Evolutionary conservation across 2,329 filamentous ascomycete genomes (phyloP).

Genomic region (Cladophialophora exuberans): DNA sequence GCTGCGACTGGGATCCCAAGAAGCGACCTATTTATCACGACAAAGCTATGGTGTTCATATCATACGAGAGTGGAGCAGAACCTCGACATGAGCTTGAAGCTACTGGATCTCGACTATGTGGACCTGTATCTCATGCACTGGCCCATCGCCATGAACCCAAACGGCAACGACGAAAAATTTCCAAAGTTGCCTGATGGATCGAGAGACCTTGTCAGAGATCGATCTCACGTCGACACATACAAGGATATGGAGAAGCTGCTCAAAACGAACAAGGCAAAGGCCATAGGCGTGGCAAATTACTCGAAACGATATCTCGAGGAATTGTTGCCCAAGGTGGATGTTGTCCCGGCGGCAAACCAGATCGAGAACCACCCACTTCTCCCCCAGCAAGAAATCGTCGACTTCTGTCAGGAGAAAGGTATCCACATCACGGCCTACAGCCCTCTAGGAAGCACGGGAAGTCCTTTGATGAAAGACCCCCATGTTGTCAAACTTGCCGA

Average conservation of each 20-base stretch:
- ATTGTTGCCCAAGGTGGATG: constrained; percentile 48
- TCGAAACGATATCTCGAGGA: constrained; percentile 52
- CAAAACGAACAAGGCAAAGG: constrained; percentile 48
- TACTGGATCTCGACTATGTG: constrained; percentile 68
- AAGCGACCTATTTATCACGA: constrained; percentile 67
- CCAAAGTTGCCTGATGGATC: constrained; percentile 48
- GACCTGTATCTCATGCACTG: constrained; percentile 74
- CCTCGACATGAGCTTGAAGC: constrained; percentile 63
- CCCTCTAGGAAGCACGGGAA: constrained; percentile 57
- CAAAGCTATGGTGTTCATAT: constrained; percentile 70
- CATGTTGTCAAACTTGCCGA: constrained; percentile 47
- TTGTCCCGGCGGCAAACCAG: constrained; percentile 55
- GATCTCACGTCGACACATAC: constrained; percentile 43
- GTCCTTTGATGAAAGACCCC: constrained; percentile 46
- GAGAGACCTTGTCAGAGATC: constrained; percentile 52
- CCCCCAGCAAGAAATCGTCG: constrained; percentile 53
- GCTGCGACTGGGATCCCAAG: constrained; percentile 66
- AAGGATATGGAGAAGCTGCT: constrained; percentile 54
- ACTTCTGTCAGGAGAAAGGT: constrained; percentile 53
- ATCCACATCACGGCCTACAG: constrained; percentile 61
- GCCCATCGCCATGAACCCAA: constrained; percentile 56
- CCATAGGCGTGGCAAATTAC: constrained; percentile 59
- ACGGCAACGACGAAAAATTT: constrained; percentile 48
- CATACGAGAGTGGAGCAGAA: constrained; percentile 67
- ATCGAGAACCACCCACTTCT: constrained; percentile 59